Percentiles rank a stretch among this genome's conserved stretches.
These are phyloP conservation scores for Cystofilobasidium capitatum DNA, from an alignment of 768 basidiomycete genomes.

Conservation along the genomic window DNA sequence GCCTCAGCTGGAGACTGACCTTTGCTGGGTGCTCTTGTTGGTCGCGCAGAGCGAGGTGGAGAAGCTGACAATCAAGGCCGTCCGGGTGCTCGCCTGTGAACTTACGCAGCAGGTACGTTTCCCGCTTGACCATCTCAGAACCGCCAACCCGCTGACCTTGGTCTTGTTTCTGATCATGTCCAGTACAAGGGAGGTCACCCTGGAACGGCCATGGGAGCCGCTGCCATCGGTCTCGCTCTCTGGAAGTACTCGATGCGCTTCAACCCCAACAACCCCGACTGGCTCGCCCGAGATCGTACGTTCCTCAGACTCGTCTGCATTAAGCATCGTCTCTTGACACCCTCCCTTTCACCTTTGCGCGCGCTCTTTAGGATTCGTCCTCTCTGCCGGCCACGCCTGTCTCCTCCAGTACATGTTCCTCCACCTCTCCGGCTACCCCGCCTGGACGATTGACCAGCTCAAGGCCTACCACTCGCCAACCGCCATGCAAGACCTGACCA, in stretches of 20 bases:
- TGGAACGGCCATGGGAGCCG: constrained; percentile 41
- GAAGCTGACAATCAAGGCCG: constrained; percentile 36
- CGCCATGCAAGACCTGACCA: constrained; percentile 29
- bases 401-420: constrained; percentile 39
- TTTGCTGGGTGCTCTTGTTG: neutral
- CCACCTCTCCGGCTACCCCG: constrained; percentile 38
- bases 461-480: constrained; percentile 36
- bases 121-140: neutral
- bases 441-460: constrained; percentile 39
- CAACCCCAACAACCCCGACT: constrained; percentile 39
- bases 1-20: neutral
- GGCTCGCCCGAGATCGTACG: constrained; percentile 39
- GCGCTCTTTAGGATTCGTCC: constrained; percentile 31
- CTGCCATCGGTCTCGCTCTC: constrained; percentile 37
- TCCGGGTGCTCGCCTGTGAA: constrained; percentile 37
- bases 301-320: constrained; percentile 10
- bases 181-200: constrained; percentile 39
- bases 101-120: constrained; percentile 33
- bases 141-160: neutral
- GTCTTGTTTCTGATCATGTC: neutral
- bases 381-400: constrained; percentile 39
- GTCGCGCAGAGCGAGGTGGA: constrained; percentile 31
- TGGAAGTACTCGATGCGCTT: constrained; percentile 37
- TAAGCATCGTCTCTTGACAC: neutral
- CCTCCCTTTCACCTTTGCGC: neutral